Evolutionary conservation across 2,329 filamentous ascomycete genomes (phyloP), one percentile per base, ranked within the genome.

Genomic region (Neospermospora avenae): DNA sequence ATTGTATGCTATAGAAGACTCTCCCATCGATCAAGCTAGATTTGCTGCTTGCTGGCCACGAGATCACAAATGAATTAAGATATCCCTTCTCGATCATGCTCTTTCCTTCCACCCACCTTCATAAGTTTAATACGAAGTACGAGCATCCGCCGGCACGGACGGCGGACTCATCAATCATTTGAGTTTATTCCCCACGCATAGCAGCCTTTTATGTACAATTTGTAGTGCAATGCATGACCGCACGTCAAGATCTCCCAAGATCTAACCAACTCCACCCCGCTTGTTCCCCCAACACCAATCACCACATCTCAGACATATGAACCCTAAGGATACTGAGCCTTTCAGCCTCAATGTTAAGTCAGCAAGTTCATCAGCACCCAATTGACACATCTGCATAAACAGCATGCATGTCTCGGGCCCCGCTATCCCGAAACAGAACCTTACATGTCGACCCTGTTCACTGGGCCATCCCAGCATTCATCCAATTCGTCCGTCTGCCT

Each of bases 1-100:
- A 8, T 56, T 48, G 54, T 56, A 46, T 56, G 24, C 18, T 56
- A 56, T 51, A 28, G 22, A 22, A 22, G 18, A 10, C 35, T 37
- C 31, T 31, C 31, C 4, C 11, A 16, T 16, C 31, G n/a, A 16
- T 20, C 31, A 7, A 31, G 14, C 14, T 31, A 22, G 46, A 34
- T 37, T n/a, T 37, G 48, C 20, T 18, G 45, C 45, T 8, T 34
- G 45, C 45, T 18, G 45, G 45, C 16, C 16, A 49, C 18, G 13
- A 49, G 48, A 24, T 20, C 10, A 24, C 2, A 51, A 51, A 22
- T 13, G 35, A 51, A 13, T 51, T 18, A 11, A 51, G 18, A 37
- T 14, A 24, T 16, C 48, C 11, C 48, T 51, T 31, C 31, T 51
- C 48, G 18, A n/a, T 6, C 18, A 22, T 20, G 8, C 24, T n/a